Percentiles rank a stretch among this genome's conserved stretches.
These are phyloP conservation scores for Fraxinus velutina DNA, from an alignment of 305 asterid species.

Conservation along the genomic window DNA sequence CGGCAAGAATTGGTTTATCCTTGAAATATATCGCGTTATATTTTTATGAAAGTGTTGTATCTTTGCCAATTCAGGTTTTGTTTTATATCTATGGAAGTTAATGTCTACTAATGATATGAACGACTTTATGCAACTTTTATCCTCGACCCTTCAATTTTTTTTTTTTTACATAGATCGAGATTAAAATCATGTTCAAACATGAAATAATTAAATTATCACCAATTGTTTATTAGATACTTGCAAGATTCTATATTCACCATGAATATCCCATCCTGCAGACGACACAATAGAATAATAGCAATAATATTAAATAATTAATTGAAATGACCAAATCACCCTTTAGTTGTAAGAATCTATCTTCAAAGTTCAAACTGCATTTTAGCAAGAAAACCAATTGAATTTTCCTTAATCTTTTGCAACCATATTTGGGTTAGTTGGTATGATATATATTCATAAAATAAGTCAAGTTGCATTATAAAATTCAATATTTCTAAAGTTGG, in stretches of 20 bases:
- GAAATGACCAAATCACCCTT: constrained; percentile 19
- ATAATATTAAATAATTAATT: neutral
- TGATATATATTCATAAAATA: neutral
- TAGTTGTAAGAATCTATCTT: neutral
- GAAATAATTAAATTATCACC: neutral
- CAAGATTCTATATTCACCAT: constrained; percentile 18
- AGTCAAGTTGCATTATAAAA: neutral
- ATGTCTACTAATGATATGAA: neutral
- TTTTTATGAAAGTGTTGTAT: neutral
- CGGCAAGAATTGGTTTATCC: neutral
- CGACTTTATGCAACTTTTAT: neutral
- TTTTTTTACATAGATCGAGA: neutral
- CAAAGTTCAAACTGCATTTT: neutral
- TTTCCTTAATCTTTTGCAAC: neutral
- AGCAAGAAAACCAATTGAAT: neutral
- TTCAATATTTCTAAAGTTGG: neutral
- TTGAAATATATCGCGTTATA: neutral
- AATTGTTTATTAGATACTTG: constrained; percentile 25
- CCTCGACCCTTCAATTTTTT: too few relatives aligned
- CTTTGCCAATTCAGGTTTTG: neutral
- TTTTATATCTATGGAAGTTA: too few relatives aligned
- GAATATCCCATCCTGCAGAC: constrained; percentile 2
- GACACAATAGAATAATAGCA: neutral
- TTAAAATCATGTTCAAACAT: neutral
- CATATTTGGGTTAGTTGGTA: neutral